Evolutionary conservation across 2,329 filamentous ascomycete species (phyloP).

Genomic region (Fusarium xylarioides): DNA sequence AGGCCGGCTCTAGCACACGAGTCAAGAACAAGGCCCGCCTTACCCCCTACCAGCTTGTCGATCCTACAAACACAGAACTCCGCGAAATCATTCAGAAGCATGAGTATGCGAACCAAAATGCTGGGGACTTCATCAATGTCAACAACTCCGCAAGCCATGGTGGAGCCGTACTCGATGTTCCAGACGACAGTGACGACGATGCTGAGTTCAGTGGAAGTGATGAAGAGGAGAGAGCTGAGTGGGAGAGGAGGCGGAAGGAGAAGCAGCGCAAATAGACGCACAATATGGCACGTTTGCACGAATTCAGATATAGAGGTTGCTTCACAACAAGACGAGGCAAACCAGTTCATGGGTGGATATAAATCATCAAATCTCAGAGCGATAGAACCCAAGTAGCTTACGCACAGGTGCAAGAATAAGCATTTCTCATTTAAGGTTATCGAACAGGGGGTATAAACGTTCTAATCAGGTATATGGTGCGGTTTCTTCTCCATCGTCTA

Average conservation of each 20-base stretch:
- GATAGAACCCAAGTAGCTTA: slow-evolving; percentile 38
- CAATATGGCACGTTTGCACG: slow-evolving; percentile 7
- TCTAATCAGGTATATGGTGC: slow-evolving; percentile 18
- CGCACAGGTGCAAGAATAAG: slow-evolving; percentile 40
- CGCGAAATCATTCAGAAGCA: slow-evolving; percentile 73
- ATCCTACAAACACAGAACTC: slow-evolving; percentile 73
- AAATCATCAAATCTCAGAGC: slow-evolving; percentile 36
- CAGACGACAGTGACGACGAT: slow-evolving; percentile 58
- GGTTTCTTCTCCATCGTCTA: slow-evolving; percentile 15
- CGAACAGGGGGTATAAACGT: slow-evolving; percentile 34
- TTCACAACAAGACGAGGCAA: slow-evolving; percentile 15
- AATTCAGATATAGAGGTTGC: slow-evolving; percentile 24
- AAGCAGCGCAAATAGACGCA: slow-evolving; percentile 42
- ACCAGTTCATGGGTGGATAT: slow-evolving; percentile 23
- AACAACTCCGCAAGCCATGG: slow-evolving; percentile 34
- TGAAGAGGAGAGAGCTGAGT: slow-evolving; percentile 70
- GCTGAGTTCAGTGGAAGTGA: slow-evolving; percentile 72
- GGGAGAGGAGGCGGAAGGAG: slow-evolving; percentile 62
- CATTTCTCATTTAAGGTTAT: slow-evolving; percentile 38
- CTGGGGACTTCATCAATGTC: slow-evolving; percentile 64
- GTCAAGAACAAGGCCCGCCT: slow-evolving; percentile 76
- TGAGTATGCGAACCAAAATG: slow-evolving; percentile 70
- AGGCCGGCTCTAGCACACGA: slow-evolving; percentile 73
- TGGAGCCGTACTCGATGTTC: slow-evolving; percentile 26
- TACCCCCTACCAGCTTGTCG: slow-evolving; percentile 76